Evolutionary conservation across 2,329 filamentous ascomycete species (phyloP).

Genomic region (Fusarium sp.): DNA sequence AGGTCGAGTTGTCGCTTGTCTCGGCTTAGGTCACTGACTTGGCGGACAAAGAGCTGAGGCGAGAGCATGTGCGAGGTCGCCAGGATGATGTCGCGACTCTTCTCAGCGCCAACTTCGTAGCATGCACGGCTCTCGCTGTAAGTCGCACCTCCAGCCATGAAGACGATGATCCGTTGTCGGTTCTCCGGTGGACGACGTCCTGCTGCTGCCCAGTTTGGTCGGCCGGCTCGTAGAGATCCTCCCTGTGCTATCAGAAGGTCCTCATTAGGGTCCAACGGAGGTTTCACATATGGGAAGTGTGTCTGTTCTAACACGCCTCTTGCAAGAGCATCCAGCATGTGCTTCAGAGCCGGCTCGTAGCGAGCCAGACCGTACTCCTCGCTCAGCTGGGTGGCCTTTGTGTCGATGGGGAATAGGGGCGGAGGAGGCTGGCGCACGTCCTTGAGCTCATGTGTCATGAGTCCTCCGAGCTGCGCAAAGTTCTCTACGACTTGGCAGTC

Average conservation of each 20-base stretch:
- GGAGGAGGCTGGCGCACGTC: constrained; percentile 74
- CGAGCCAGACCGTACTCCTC: constrained; percentile 90
- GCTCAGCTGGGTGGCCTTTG: constrained; percentile 62
- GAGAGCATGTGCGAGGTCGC: constrained; percentile 93
- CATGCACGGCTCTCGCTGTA: constrained; percentile 90
- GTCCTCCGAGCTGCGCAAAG: constrained; percentile 83
- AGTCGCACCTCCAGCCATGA: constrained; percentile 94
- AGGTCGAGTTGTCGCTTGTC: constrained; percentile 82
- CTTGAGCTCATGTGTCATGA: constrained; percentile 75
- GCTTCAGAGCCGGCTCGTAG: constrained; percentile 83
- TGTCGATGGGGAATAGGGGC: constrained; percentile 78
- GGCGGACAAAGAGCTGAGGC: constrained; percentile 82
- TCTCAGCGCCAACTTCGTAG: constrained; percentile 82
- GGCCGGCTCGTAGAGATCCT: constrained; percentile 87
- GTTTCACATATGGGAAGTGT: constrained; percentile 78
- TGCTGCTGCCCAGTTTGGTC: constrained; percentile 94
- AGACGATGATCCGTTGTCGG: constrained; percentile 89
- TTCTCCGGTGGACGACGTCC: constrained; percentile 80
- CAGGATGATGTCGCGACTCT: constrained; percentile 85
- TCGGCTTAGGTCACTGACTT: constrained; percentile 81
- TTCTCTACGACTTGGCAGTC: constrained; percentile 81
- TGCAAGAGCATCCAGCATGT: constrained; percentile 81
- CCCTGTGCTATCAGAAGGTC: constrained; percentile 67
- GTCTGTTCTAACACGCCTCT: constrained; percentile 73
- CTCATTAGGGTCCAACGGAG: constrained; percentile 71